Evolutionary conservation across 164 flowering plant species (phyloP), one percentile per base, ranked within the genome.

Genomic region (Hamamelis virginiana): DNA sequence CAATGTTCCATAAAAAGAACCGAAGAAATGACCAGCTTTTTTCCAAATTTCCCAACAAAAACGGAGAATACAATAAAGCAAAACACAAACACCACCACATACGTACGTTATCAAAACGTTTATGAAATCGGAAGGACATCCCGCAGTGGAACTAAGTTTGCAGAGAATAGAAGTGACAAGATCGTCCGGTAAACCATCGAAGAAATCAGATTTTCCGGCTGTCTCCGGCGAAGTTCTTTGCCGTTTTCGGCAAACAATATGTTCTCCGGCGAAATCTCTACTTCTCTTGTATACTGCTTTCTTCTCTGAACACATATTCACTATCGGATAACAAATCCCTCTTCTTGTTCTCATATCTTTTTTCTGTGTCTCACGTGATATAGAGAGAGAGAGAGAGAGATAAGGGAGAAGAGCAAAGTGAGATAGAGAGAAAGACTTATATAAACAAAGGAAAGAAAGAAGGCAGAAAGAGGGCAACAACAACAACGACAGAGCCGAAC

Each of bases 101-200:
- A 60, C 88, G 22, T 80, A 91, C 97, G 94, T 88, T 1, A 46
- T 11, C 19, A 82, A 68, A 18, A 79, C 86, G 68, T 67, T 80
- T 70, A 82, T 13, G 74, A 87, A 80, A 76, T 87, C 89, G 14
- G 91, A 75, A 14, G 95, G 89, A 27, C 73, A 83, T 12, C 23
- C 41, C 12, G 91, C 89, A 33, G 81, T 5, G 65, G 89, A 80
- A 58, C 86, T 78, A 27, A 91, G 87, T 46, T 85, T 91, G 71
- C 74, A 60, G 38, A 91, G 84, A 67, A 91, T 84, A 64, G 57
- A 75, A 51, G 85, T 69, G 26, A 91, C 79, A 44, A 91, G 83
- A 70, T 91, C 97, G 47, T 89, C 97, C 0, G 91, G 93, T 62
- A 91, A 70, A 1, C 75, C 61, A 56, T 89, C 91, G 73, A 91